Conservation (phyloP, 306 rosid genomes). For the Ziziphus jujuba region DNA sequence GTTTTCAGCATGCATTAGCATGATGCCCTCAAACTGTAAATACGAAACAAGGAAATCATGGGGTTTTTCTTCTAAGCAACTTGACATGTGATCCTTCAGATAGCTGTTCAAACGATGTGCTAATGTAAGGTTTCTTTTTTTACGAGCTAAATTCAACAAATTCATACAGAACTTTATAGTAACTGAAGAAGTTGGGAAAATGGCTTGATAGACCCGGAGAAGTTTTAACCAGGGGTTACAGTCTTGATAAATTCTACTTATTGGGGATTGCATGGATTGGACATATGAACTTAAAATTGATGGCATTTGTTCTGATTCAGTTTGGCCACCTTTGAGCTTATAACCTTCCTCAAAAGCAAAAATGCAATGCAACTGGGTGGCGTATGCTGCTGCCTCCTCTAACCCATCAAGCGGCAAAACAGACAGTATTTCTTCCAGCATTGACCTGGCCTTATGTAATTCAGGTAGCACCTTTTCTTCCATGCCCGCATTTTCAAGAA, state of each 20-base stretch:
- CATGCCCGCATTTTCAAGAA: constrained; percentile 63
- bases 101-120: constrained; percentile 65
- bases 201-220: constrained; percentile 75
- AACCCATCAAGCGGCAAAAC: constrained; percentile 86
- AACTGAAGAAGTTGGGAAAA: constrained; percentile 62
- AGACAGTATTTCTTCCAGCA: constrained; percentile 83
- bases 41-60: constrained; percentile 51
- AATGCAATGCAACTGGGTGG: constrained; percentile 86
- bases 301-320: constrained; percentile 40
- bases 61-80: constrained; percentile 52
- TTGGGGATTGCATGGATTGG: constrained; percentile 52
- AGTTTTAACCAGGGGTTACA: constrained; percentile 85
- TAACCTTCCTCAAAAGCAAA: constrained; percentile 68
- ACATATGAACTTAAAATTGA: constrained; percentile 61
- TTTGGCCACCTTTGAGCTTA: constrained; percentile 58
- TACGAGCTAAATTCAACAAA: constrained; percentile 76
- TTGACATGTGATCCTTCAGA: constrained; percentile 52
- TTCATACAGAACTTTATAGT: constrained; percentile 68
- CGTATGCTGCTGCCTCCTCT: constrained; percentile 74
- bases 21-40: constrained; percentile 79
- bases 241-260: constrained; percentile 71
- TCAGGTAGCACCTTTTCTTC: constrained; percentile 61
- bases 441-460: constrained; percentile 77
- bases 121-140: constrained; percentile 61
- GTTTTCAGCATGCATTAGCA: constrained; percentile 76